phyloP scores from a whole-genome alignment of 2,329 filamentous ascomycete genomes.

The Fusarium tricinctum region DNA sequence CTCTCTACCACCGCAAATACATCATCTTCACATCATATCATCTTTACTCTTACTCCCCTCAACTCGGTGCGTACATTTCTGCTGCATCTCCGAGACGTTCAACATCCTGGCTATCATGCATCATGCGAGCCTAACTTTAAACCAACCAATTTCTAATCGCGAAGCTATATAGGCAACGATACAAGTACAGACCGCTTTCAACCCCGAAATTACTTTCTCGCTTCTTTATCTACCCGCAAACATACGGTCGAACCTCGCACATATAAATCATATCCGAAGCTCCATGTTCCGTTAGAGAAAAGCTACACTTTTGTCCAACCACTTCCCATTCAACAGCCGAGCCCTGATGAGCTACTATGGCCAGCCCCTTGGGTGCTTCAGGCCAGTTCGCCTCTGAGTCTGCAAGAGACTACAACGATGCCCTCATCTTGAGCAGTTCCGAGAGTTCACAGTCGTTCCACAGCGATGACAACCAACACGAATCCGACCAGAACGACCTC shows the following conservation, averaged over 20 bases:
- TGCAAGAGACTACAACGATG: constrained; percentile 29
- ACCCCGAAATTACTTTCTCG: constrained; percentile 6
- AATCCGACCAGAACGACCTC: constrained; percentile 9
- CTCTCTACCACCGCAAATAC: background rate
- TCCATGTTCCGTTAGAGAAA: constrained; percentile 37
- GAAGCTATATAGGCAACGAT: constrained; percentile 9
- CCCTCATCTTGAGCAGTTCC: constrained; percentile 31
- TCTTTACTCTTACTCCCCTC: background rate
- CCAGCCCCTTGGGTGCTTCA: constrained; percentile 44
- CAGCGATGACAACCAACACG: constrained; percentile 50
- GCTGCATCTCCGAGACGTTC: constrained; percentile 12
- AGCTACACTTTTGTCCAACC: constrained; percentile 20
- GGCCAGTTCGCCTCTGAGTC: constrained; percentile 39
- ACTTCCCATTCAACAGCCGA: constrained; percentile 9
- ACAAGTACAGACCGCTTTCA: constrained; percentile 30
- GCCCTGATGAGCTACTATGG: constrained; percentile 48
- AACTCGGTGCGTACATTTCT: constrained; percentile 18
- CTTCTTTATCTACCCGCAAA: background rate
- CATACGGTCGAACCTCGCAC: background rate
- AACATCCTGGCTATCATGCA: constrained; percentile 41
- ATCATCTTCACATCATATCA: background rate
- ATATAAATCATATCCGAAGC: constrained; percentile 2
- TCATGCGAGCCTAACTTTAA: constrained; percentile 44
- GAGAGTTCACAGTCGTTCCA: constrained; percentile 58
- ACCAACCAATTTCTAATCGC: constrained; percentile 49